Evolutionary conservation across 257 asterid species (phyloP).

Genomic region (Paraleonurus japonicus): DNA sequence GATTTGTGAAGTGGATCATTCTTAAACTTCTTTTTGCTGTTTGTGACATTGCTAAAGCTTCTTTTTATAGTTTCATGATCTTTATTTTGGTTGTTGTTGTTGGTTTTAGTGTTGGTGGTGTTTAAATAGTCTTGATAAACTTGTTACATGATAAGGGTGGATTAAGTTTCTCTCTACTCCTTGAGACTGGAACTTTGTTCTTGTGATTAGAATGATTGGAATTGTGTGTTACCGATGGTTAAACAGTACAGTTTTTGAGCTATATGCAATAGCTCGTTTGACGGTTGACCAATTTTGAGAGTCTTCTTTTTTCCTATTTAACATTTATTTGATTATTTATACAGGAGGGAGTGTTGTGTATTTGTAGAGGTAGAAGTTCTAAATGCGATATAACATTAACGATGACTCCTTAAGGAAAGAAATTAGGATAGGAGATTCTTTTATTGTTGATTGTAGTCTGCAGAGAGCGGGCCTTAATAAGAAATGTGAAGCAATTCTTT

Average conservation of each 20-base stretch:
- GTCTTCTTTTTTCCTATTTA: neutral
- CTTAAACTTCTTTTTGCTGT: neutral
- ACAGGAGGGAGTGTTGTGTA: neutral
- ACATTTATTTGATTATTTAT: neutral
- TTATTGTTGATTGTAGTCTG: conserved; percentile 3
- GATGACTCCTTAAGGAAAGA: neutral
- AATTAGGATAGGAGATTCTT: neutral
- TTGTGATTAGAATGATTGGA: neutral
- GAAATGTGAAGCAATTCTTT: neutral
- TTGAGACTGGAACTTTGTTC: neutral
- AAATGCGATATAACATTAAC: neutral
- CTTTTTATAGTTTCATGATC: neutral
- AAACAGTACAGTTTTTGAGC: neutral
- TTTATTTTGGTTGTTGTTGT: neutral
- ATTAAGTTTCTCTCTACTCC: neutral
- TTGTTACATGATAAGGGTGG: conserved; percentile 5
- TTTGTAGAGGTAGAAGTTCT: neutral
- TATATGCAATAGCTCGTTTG: neutral
- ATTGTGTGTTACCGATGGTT: neutral
- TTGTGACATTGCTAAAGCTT: neutral
- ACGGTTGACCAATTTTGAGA: too few relatives aligned
- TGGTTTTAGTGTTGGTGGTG: neutral
- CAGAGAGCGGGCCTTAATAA: neutral
- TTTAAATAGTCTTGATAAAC: neutral
- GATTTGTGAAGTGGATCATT: neutral